A percentile compares a stretch with the other conserved stretches of the same genome.
Conservation (phyloP, 176 grass and related monocot genomes). For the Sorghum bicolor region Sorghum_bicolor_NCBIv3 NC_012878.2:52594501-52595000, state of each 20-base stretch:
- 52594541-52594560: slow-evolving; percentile 43
- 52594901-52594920: background rate
- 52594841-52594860: background rate
- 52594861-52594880: background rate
- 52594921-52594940: background rate
- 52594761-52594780: slow-evolving; percentile 30
- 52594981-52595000: background rate
- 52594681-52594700: slow-evolving; percentile 29
- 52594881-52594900: background rate
- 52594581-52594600: slow-evolving; percentile 52
- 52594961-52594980: background rate
- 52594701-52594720: slow-evolving; percentile 35
- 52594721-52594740: slow-evolving; percentile 25
- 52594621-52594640: slow-evolving; percentile 46
- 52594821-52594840: background rate
- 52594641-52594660: slow-evolving; percentile 66
- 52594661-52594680: slow-evolving; percentile 86
- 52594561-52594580: slow-evolving; percentile 51
- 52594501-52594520: slow-evolving; percentile 81
- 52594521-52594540: slow-evolving; percentile 47
- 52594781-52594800: background rate
- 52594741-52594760: background rate
- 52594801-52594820: slow-evolving; percentile 7
- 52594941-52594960: background rate
- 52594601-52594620: slow-evolving; percentile 14